Conservation (phyloP, 805 yeast species). For the Geotrichum ghanense region DNA sequence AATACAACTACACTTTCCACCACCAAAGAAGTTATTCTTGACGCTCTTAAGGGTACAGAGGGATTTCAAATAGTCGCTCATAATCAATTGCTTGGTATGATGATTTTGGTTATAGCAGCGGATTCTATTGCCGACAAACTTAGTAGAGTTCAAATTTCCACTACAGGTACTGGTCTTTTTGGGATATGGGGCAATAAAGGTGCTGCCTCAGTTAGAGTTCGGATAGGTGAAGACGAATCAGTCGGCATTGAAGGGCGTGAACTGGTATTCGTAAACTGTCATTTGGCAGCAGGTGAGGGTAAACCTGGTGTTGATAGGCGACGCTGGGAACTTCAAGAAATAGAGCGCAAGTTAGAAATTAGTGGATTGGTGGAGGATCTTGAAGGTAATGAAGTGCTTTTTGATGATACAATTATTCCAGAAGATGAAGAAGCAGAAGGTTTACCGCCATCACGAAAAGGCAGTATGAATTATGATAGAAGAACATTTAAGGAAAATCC, state of each 20-base stretch:
- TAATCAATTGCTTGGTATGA: slow-evolving; percentile 41
- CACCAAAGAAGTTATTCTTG: slow-evolving; percentile 16
- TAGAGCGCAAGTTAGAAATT: slow-evolving; percentile 22
- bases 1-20: slow-evolving; percentile 21
- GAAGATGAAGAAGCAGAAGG: slow-evolving; percentile 9
- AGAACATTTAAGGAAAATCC: no score
- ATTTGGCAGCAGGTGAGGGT: slow-evolving; percentile 41
- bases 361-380: slow-evolving; percentile 15
- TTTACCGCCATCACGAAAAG: slow-evolving; percentile 10
- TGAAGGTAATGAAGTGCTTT: not conserved
- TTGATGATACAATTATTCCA: not conserved
- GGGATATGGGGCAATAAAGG: slow-evolving; percentile 55
- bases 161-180: slow-evolving; percentile 47
- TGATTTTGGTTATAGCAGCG: slow-evolving; percentile 34
- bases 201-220: slow-evolving; percentile 36
- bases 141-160: slow-evolving; percentile 28
- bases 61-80: slow-evolving; percentile 30
- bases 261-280: slow-evolving; percentile 36
- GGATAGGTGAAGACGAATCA: slow-evolving; percentile 29
- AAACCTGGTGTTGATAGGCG: slow-evolving; percentile 28
- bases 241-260: slow-evolving; percentile 20
- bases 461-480: no score
- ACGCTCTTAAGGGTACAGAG: slow-evolving; percentile 15
- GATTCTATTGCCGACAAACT: slow-evolving; percentile 28
- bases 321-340: slow-evolving; percentile 35